A percentile compares a stretch with the other conserved stretches of the same genome.
These are phyloP conservation scores for Cladosporium sphaerospermum DNA, from an alignment of 2,329 filamentous ascomycete species.

Conservation along the genomic window DNA sequence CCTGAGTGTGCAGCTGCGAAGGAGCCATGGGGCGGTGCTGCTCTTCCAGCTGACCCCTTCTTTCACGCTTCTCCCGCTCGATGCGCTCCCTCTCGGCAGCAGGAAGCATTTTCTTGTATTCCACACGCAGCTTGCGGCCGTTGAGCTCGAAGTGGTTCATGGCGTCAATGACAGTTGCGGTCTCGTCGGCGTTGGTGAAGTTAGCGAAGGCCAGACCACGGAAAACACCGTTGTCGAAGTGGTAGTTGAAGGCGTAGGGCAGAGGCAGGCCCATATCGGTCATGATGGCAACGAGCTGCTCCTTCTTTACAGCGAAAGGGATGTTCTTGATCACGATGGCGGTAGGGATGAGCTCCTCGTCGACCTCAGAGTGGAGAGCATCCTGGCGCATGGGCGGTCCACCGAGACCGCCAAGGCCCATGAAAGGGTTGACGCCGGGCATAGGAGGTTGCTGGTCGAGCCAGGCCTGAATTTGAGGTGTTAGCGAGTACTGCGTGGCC, in stretches of 20 bases:
- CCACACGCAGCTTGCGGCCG: slow-evolving; percentile 86
- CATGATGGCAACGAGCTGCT: slow-evolving; percentile 89
- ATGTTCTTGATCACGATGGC: slow-evolving; percentile 99
- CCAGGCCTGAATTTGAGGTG: slow-evolving; percentile 48
- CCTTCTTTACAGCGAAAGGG: slow-evolving; percentile 95
- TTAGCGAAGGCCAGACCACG: slow-evolving; percentile 94
- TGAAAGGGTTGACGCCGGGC: slow-evolving; percentile 38
- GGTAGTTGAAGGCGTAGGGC: slow-evolving; percentile 98
- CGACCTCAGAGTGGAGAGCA: slow-evolving; percentile 47
- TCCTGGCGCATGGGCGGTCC: slow-evolving; percentile 38
- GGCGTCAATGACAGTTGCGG: slow-evolving; percentile 80
- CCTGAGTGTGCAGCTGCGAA: slow-evolving; percentile 70
- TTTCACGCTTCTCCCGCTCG: slow-evolving; percentile 92
- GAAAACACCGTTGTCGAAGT: slow-evolving; percentile 98
- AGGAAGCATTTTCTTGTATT: slow-evolving; percentile 99
- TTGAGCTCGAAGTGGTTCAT: slow-evolving; percentile 96
- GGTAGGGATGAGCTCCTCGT: slow-evolving; percentile 91
- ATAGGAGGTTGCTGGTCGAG: slow-evolving; percentile 47
- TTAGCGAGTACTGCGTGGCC: slow-evolving; percentile 33
- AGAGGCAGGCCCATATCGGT: slow-evolving; percentile 87
- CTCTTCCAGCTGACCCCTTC: slow-evolving; percentile 91
- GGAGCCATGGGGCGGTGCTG: slow-evolving; percentile 72
- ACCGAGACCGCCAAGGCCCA: slow-evolving; percentile 32
- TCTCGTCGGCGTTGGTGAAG: slow-evolving; percentile 93
- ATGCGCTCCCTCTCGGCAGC: slow-evolving; percentile 91